Conservation (phyloP, 2,329 filamentous ascomycete genomes). For the Drechmeria coniospora region DNA sequence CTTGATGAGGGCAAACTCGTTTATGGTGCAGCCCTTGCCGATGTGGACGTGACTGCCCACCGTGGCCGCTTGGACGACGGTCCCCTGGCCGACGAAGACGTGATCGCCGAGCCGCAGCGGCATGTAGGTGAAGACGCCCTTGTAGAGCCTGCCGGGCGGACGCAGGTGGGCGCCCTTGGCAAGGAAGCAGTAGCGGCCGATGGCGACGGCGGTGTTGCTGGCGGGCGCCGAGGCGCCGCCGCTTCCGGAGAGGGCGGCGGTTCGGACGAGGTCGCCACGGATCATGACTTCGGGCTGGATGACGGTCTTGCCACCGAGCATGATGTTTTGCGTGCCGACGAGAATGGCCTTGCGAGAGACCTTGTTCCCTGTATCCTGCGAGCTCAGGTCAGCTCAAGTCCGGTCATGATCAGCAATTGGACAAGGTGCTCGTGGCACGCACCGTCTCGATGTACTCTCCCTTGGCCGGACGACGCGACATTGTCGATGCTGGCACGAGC, state of each 20-base stretch:
- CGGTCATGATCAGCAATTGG: not conserved
- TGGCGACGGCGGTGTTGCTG: slow-evolving; percentile 58
- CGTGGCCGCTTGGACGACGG: slow-evolving; percentile 67
- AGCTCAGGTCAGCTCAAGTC: slow-evolving; percentile 2
- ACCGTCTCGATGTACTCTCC: slow-evolving; percentile 97
- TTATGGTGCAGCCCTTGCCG: slow-evolving; percentile 59
- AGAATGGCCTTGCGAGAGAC: slow-evolving; percentile 85
- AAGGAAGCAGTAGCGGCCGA: slow-evolving; percentile 85
- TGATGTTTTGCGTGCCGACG: slow-evolving; percentile 93
- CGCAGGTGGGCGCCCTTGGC: slow-evolving; percentile 63
- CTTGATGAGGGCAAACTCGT: slow-evolving; percentile 82
- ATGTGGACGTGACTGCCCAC: slow-evolving; percentile 81
- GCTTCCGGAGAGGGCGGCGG: slow-evolving; percentile 20
- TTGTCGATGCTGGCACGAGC: too few relatives aligned
- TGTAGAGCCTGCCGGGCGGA: slow-evolving; percentile 69
- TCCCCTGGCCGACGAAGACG: slow-evolving; percentile 67
- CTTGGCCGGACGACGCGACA: slow-evolving; percentile 65
- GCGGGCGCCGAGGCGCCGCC: slow-evolving; percentile 22
- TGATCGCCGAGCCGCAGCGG: slow-evolving; percentile 89
- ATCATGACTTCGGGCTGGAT: slow-evolving; percentile 93
- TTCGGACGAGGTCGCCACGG: slow-evolving; percentile 68
- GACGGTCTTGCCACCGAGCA: slow-evolving; percentile 87
- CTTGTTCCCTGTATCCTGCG: slow-evolving; percentile 92
- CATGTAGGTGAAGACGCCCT: slow-evolving; percentile 67
- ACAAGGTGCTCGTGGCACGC: not conserved